Base-by-base conservation (phyloP, 169 alveolate species). In the Babesia divergens region DNA sequence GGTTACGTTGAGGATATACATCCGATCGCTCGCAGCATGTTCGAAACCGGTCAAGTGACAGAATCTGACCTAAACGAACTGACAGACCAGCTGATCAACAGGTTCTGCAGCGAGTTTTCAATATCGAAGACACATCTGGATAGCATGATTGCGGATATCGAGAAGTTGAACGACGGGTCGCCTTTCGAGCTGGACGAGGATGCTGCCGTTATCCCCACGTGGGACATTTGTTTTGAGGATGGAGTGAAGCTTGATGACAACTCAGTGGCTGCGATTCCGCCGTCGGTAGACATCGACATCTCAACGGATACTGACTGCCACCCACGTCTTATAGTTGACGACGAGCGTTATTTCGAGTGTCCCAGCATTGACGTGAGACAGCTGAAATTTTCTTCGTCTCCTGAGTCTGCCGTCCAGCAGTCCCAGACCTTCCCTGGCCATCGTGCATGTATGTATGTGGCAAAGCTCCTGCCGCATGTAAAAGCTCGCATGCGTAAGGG, bases 171-270 rank as follows among this genome's bases (percentile, higher is more conserved):
- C 28, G 16, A 8, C 2, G 55, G 62, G 24, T n/a, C 8, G 18
- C 71, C 69, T 13, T 16, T 38, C 32, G 24, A 13, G 8, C 9
- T 20, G 14, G 35, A 35, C n/a, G 50, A 11, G 16, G 31, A 40
- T 49, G 2, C 13, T 7, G 20, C 72, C 5, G 62, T 75, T 51
- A 18, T 65, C 3, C 85, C 74, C 34, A 24, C 68, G 28, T 75
- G 85, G 85, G 85, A 75, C 74, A 13, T 50, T n/a, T 65, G 74
- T 53, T 75, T 75, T 18, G 24, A 37, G 37, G 53, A 43, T 37
- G 80, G 60, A 20, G 22, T 2, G 28, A 18, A 22, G 50, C 29
- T 42, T 34, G 69, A 69, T 26, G 11, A 18, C 22, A 32, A 52
- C 37, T 37, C 38, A 42, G 34, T 43, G 24, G 42, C 31, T 6